Percentiles rank a stretch among this genome's conserved stretches.
These are phyloP conservation scores for Eremothecium gossypii DNA, from an alignment of 1,139 yeast species.

Conservation along the genomic window DNA sequence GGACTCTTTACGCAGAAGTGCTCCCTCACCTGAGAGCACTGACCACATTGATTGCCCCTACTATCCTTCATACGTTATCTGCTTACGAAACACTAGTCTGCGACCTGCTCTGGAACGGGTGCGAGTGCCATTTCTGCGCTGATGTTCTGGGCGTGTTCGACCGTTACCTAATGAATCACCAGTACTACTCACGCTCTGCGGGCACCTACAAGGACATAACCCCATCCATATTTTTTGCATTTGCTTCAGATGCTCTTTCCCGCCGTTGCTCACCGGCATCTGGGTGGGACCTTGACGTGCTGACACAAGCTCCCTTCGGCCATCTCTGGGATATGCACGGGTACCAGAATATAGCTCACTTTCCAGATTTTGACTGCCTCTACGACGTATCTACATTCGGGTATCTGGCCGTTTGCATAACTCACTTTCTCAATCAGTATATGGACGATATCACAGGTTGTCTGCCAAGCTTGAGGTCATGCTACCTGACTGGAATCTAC, in stretches of 20 bases:
- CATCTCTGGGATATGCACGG: slow-evolving; percentile 39
- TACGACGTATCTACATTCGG: slow-evolving; percentile 27
- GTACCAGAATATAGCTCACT: slow-evolving; percentile 31
- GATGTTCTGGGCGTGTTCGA: slow-evolving; percentile 44
- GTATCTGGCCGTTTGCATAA: slow-evolving; percentile 26
- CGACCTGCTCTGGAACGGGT: slow-evolving; percentile 67
- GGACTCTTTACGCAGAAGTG: slow-evolving; percentile 39
- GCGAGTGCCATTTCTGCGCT: slow-evolving; percentile 50
- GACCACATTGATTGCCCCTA: slow-evolving; percentile 44
- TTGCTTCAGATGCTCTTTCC: slow-evolving; percentile 39
- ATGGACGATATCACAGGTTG: slow-evolving; percentile 25
- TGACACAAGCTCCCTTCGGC: slow-evolving; percentile 27
- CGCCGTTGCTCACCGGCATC: slow-evolving; percentile 27
- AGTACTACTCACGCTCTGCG: slow-evolving; percentile 40
- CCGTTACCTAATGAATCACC: slow-evolving; percentile 51
- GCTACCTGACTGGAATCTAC: slow-evolving; percentile 23
- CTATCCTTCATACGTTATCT: slow-evolving; percentile 47
- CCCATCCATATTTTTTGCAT: slow-evolving; percentile 46
- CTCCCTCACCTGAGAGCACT: slow-evolving; percentile 40
- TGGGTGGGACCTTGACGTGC: slow-evolving; percentile 26
- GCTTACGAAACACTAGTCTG: slow-evolving; percentile 65
- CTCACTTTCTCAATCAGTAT: slow-evolving; percentile 36
- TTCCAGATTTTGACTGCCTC: slow-evolving; percentile 31
- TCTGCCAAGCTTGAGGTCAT: slow-evolving; percentile 25
- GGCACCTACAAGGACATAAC: slow-evolving; percentile 50